These are phyloP conservation scores for Tolypocladium pustulatum DNA, from an alignment of 2,329 filamentous ascomycete species.

Conservation along the genomic window DNA sequence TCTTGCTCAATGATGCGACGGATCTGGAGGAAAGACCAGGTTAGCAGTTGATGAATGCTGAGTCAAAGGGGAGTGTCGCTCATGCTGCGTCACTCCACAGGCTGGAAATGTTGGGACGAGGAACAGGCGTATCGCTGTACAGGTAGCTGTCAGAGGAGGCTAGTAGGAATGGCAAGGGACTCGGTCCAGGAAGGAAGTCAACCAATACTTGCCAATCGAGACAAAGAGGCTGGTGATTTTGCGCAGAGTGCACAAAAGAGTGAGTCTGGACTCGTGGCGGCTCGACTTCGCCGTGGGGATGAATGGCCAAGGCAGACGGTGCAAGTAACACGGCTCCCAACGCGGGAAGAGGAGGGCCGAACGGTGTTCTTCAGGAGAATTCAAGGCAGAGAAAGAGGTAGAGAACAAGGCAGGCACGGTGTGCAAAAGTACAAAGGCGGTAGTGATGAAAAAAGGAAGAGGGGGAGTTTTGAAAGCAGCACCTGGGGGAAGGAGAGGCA, in stretches of 20 bases:
- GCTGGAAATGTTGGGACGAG: neutral
- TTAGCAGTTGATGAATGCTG: conserved; percentile 10
- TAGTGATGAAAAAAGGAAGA: neutral
- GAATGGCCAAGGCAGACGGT: neutral
- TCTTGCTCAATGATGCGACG: conserved; percentile 4
- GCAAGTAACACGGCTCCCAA: neutral
- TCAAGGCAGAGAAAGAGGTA: neutral
- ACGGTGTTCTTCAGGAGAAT: too few species aligned
- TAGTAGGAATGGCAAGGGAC: neutral
- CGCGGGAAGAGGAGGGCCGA: neutral
- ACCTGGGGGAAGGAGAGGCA: neutral
- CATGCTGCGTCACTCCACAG: neutral
- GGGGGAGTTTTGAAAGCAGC: neutral
- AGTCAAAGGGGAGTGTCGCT: neutral
- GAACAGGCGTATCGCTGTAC: neutral
- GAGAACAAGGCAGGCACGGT: neutral
- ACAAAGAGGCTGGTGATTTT: neutral
- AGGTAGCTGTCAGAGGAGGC: neutral
- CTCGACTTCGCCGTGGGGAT: neutral
- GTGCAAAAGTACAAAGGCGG: neutral
- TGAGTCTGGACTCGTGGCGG: neutral
- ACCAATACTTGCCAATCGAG: neutral
- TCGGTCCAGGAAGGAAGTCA: neutral
- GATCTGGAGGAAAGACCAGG: conserved; percentile 17
- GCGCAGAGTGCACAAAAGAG: neutral